Percentiles rank a stretch among this genome's conserved stretches.
phyloP scores from a whole-genome alignment of 2,329 filamentous ascomycete species.

The Camptophora hylomeconis region DNA sequence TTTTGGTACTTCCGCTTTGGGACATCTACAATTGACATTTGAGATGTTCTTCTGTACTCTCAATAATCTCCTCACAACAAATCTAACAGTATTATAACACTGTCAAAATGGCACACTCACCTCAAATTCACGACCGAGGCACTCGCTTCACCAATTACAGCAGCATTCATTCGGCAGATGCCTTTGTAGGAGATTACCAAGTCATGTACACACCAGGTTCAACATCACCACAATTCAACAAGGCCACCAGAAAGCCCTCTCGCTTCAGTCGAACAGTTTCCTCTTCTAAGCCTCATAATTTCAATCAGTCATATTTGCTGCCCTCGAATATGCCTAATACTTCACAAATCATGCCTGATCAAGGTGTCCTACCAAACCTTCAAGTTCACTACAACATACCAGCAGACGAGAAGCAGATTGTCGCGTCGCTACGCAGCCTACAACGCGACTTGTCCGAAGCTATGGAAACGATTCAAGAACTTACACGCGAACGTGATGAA shows the following conservation, averaged over 20 bases:
- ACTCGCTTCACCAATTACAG: slow-evolving; percentile 17
- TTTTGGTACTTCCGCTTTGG: no score
- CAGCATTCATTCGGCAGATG: slow-evolving; percentile 17
- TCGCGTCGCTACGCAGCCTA: slow-evolving; percentile 16
- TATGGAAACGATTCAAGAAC: slow-evolving; percentile 15
- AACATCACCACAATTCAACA: slow-evolving; percentile 13
- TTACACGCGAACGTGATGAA: slow-evolving; percentile 16
- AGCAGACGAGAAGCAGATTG: slow-evolving; percentile 18
- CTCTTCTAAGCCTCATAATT: slow-evolving; percentile 11
- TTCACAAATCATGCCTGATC: slow-evolving; percentile 16
- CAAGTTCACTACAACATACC: slow-evolving; percentile 16
- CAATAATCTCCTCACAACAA: no score
- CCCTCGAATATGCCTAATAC: slow-evolving; percentile 17
- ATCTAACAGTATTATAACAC: no score
- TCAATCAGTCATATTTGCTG: slow-evolving; percentile 16
- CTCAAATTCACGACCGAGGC: slow-evolving; percentile 13
- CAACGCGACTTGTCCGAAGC: slow-evolving; percentile 17
- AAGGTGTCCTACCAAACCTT: slow-evolving; percentile 14
- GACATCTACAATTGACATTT: no score
- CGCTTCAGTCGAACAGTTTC: slow-evolving; percentile 14
- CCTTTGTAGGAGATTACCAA: slow-evolving; percentile 17
- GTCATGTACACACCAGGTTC: slow-evolving; percentile 19
- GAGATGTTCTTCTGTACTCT: no score
- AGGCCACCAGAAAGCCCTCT: slow-evolving; percentile 12
- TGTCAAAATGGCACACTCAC: slow-evolving; percentile 5